Evolutionary conservation across 192 early-diverging fungal genomes (phyloP).

Genomic region (Backusella sp.): DNA sequence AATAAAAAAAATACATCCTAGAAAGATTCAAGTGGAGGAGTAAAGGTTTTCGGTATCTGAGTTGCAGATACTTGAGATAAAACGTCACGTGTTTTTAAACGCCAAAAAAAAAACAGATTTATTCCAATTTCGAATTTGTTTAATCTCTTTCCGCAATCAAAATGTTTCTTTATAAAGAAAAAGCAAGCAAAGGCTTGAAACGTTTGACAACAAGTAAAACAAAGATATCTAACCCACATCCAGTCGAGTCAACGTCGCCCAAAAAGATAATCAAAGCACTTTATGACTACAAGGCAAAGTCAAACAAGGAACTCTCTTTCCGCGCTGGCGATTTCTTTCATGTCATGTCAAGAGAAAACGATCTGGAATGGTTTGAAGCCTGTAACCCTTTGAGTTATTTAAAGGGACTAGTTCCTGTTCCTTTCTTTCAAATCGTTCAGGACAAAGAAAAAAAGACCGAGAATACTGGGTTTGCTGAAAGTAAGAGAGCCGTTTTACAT

Average conservation of each 20-base stretch:
- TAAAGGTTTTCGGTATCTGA: not conserved
- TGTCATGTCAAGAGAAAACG: conserved; percentile 63
- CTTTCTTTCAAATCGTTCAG: conserved; percentile 65
- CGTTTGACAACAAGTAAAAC: not conserved
- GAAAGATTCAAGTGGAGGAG: not conserved
- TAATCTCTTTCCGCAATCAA: not conserved
- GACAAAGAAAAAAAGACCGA: conserved; percentile 36
- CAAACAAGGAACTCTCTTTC: conserved; percentile 64
- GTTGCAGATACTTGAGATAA: too few species aligned
- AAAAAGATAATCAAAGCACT: conserved; percentile 76
- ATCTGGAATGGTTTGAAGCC: conserved; percentile 70
- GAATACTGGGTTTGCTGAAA: conserved; percentile 22
- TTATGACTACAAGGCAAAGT: conserved; percentile 65
- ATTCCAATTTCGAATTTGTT: not conserved
- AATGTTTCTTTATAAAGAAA: conserved; percentile 15
- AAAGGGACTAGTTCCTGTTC: conserved; percentile 66
- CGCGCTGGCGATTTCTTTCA: conserved; percentile 78
- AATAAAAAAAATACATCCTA: not conserved
- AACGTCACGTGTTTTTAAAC: not conserved
- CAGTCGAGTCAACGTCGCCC: conserved; percentile 34
- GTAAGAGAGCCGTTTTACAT: not conserved
- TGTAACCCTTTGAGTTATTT: conserved; percentile 63
- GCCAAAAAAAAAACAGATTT: not conserved
- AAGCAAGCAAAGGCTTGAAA: not conserved
- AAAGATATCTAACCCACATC: not conserved